Percentiles rank a stretch among this genome's conserved stretches.
Conservation (phyloP, 345 rosid genomes). For the Eucalyptus grandis region DNA sequence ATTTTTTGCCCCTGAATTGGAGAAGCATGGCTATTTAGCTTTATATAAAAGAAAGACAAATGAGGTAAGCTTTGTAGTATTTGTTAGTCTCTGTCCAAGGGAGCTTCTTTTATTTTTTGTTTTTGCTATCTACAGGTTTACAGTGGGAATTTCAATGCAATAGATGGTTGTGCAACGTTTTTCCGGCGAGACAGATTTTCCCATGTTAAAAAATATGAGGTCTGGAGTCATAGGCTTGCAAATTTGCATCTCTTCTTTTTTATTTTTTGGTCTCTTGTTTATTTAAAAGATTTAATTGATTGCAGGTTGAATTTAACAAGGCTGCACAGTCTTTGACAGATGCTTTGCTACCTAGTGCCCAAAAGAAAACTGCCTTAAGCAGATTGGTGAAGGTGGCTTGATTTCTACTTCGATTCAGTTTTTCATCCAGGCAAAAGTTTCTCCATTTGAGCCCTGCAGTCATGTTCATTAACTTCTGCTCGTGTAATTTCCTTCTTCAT, state of each 20-base stretch:
- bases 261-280: neutral
- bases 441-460: neutral
- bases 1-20: conserved; percentile 92
- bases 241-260: neutral
- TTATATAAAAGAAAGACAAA: conserved; percentile 56
- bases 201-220: conserved; percentile 47
- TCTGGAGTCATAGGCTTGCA: neutral
- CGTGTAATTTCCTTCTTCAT: neutral
- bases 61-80: conserved; percentile 2
- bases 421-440: neutral
- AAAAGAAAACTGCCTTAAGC: conserved; percentile 14
- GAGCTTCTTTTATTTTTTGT: neutral
- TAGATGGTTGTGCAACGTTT: conserved; percentile 53
- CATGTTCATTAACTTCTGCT: neutral
- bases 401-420: neutral
- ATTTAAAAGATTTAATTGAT: neutral
- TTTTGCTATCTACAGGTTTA: conserved; percentile 22
- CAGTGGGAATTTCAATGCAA: conserved; percentile 3
- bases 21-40: conserved; percentile 93
- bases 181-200: conserved; percentile 35
- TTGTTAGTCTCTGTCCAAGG: neutral
- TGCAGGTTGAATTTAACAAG: conserved; percentile 44
- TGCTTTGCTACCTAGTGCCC: conserved; percentile 28
- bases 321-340: conserved; percentile 35
- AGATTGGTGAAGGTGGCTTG: conserved; percentile 37